phyloP scores from a whole-genome alignment of 139 green algal genomes.

The Parachlorella kessleri region DNA sequence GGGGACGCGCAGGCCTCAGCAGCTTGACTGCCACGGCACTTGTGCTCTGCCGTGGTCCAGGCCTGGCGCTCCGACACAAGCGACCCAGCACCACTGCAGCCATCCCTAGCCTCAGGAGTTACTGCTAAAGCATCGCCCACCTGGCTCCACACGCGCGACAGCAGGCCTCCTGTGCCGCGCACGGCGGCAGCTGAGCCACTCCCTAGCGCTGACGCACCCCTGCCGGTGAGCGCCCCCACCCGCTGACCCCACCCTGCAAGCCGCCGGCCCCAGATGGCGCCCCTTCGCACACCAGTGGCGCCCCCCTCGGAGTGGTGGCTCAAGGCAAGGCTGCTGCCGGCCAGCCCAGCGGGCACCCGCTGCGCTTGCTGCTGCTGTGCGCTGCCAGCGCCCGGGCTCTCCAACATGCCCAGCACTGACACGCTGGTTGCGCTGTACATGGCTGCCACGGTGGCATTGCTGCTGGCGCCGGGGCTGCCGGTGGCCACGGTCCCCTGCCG shows the following conservation, averaged over 20 bases:
- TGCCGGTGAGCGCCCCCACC: neutral
- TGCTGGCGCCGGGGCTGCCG: too few species aligned
- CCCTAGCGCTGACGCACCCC: too few species aligned
- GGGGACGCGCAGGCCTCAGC: too few species aligned
- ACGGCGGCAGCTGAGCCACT: neutral
- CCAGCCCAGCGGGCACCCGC: neutral
- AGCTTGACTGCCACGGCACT: too few species aligned
- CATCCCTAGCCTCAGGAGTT: too few species aligned
- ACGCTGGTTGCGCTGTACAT: neutral
- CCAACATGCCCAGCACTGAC: neutral
- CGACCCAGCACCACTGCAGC: too few species aligned
- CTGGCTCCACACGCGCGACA: conserved; percentile 1
- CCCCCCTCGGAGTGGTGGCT: neutral
- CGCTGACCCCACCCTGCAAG: neutral
- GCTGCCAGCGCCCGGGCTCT: too few species aligned
- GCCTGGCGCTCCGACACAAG: too few species aligned
- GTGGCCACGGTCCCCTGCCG: too few species aligned
- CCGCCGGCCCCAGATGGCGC: neutral
- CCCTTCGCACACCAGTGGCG: neutral
- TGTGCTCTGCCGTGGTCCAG: too few species aligned
- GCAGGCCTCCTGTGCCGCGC: neutral
- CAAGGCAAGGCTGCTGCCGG: neutral
- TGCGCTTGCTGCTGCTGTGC: neutral
- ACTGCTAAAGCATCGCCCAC: too few species aligned
- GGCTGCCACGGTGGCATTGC: neutral